Evolutionary conservation across 2,329 filamentous ascomycete genomes (phyloP), one percentile per base, ranked within the genome.

Genomic region (Alternaria sp.): DNA sequence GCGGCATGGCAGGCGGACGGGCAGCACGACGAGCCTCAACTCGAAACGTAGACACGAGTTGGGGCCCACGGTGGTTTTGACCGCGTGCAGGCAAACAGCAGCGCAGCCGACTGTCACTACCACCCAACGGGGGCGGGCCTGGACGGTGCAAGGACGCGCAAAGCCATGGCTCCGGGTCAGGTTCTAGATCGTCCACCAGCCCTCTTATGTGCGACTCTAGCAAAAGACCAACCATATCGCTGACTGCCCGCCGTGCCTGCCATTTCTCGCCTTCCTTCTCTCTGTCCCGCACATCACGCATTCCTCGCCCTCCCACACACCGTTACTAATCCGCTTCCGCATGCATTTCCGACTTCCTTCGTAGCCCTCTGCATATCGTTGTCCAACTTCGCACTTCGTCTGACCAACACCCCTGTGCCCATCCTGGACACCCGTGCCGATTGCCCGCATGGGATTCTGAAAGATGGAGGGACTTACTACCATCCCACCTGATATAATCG

Each of bases 401-500:
- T 56, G 47, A 59, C 59, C 56, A 59, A 49, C 56, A 62, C 59
- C 56, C 44, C 44, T 54, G 53, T 46, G 53, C 39, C 26, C 44
- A 64, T 62, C 59, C 64, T 65, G 65, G 68, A 66, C 43, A 43
- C 57, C 55, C 48, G 48, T 62, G 56, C 48, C 34, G 43, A 54
- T 54, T 52, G 32, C 62, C 68, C 65, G 67, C 34, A 74, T 75
- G 74, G 66, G 61, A 62, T 43, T 46, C 53, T 71, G 61, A 70
- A 65, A 48, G 48, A 77, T 77, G 76, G 72, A 65, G 63, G 68
- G 72, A 62, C 59, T 67, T 57, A 69, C 66, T 51, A 61, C 63
- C 56, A 72, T 69, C 61, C 76, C 78, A 54, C 77, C 76, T 48
- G 76, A 79, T 65, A 74, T 78, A 73, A 67, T 78, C 69, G 79